phyloP scores from a whole-genome alignment of 2,329 filamentous ascomycete species.

The Corinectria fuckeliana region DNA sequence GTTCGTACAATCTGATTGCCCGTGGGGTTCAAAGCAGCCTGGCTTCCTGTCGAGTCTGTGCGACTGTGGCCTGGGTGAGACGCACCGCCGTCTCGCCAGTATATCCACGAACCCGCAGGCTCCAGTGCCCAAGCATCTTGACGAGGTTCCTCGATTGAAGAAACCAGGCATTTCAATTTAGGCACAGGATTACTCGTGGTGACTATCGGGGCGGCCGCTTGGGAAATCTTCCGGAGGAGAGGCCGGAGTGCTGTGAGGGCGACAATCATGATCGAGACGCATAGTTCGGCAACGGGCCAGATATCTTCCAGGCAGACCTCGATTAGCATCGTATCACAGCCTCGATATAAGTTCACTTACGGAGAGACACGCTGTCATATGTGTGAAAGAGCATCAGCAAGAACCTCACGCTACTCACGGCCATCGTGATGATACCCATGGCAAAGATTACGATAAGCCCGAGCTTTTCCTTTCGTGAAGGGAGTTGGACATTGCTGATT shows the following conservation, averaged over 20 bases:
- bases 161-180: background rate
- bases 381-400: constrained; percentile 12
- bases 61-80: background rate
- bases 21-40: constrained; percentile 8
- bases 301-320: background rate
- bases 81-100: constrained; percentile 6
- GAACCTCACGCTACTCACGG: constrained; percentile 29
- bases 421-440: constrained; percentile 27
- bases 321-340: background rate
- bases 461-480: constrained; percentile 25
- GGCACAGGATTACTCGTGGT: background rate
- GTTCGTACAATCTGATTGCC: constrained; percentile 12
- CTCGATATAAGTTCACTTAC: background rate
- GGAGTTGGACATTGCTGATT: constrained; percentile 22
- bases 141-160: background rate
- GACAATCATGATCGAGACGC: constrained; percentile 26
- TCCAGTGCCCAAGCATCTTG: background rate
- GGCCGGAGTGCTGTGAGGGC: constrained; percentile 22
- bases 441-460: constrained; percentile 26
- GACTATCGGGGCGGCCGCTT: background rate
- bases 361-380: constrained; percentile 13
- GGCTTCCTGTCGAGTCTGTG: constrained; percentile 5
- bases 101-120: background rate
- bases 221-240: constrained; percentile 10
- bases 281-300: constrained; percentile 23